Evolutionary conservation across 1,284 basidiomycete genomes (phyloP).

Genomic region (Trichosporon sp.): DNA sequence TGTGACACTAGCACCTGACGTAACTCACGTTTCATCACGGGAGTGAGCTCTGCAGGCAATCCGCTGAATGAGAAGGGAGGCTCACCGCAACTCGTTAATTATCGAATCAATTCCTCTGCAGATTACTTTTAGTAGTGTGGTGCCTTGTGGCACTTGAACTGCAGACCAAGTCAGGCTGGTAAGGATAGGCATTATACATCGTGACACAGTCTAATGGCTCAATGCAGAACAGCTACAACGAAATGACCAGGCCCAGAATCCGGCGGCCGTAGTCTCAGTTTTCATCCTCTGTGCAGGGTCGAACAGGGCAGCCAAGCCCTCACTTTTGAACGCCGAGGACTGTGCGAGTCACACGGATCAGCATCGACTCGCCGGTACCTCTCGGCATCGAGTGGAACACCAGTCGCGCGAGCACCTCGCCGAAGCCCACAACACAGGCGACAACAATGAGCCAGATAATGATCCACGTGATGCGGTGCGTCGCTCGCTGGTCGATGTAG

Average conservation of each 20-base stretch:
- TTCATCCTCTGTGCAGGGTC: not conserved
- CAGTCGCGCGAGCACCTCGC: conserved; percentile 76
- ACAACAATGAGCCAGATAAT: conserved; percentile 91
- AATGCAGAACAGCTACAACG: not conserved
- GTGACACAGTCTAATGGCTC: not conserved
- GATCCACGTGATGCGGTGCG: conserved; percentile 92
- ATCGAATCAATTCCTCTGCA: not conserved
- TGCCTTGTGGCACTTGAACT: too few species aligned
- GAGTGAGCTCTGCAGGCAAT: not conserved
- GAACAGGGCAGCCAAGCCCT: not conserved
- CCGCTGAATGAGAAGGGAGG: not conserved
- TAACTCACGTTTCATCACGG: not conserved
- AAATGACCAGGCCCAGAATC: not conserved
- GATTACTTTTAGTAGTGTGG: too few species aligned
- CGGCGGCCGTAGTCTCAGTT: not conserved
- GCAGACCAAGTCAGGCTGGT: too few species aligned
- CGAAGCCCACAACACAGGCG: conserved; percentile 63
- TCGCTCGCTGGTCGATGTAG: conserved; percentile 82
- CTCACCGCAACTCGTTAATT: too few species aligned
- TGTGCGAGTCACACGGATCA: not conserved
- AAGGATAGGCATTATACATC: not conserved
- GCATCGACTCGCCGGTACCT: not conserved
- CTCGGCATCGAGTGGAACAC: conserved; percentile 51
- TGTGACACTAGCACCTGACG: not conserved
- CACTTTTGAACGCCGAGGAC: not conserved